phyloP scores from a whole-genome alignment of 306 rosid genomes.

The Oxytropis ochrocephala region DNA sequence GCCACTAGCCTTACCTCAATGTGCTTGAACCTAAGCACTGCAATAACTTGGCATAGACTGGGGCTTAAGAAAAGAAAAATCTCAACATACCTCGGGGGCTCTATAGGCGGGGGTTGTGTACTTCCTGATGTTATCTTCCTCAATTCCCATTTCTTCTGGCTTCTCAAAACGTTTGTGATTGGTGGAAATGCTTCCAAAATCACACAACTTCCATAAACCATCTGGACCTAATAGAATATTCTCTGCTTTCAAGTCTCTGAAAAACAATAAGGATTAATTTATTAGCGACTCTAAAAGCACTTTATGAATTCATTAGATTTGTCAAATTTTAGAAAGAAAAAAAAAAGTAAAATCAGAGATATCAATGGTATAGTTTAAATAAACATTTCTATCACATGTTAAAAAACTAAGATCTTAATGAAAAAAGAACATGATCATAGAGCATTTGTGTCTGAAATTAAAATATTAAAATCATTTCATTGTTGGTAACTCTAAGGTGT shows the following conservation, averaged over 20 bases:
- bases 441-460: not conserved
- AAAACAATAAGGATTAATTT: not conserved
- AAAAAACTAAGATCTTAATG: not conserved
- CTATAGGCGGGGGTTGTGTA: slow-evolving; percentile 96
- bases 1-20: not conserved
- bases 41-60: not conserved
- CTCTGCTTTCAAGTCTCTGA: slow-evolving; percentile 93
- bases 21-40: not conserved
- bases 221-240: slow-evolving; percentile 72
- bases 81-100: slow-evolving; percentile 71
- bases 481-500: not conserved
- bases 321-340: not conserved
- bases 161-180: slow-evolving; percentile 91
- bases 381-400: not conserved
- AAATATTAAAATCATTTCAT: not conserved
- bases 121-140: slow-evolving; percentile 98
- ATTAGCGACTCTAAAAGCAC: not conserved
- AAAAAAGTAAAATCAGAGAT: not conserved
- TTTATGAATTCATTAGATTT: not conserved
- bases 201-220: slow-evolving; percentile 94
- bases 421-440: not conserved
- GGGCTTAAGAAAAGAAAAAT: slow-evolving; percentile 3
- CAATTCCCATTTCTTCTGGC: slow-evolving; percentile 98
- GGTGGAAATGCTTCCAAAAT: slow-evolving; percentile 91
- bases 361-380: not conserved